Conservation (phyloP, 1,139 yeast species). For the Candida sanyaensis region DNA sequence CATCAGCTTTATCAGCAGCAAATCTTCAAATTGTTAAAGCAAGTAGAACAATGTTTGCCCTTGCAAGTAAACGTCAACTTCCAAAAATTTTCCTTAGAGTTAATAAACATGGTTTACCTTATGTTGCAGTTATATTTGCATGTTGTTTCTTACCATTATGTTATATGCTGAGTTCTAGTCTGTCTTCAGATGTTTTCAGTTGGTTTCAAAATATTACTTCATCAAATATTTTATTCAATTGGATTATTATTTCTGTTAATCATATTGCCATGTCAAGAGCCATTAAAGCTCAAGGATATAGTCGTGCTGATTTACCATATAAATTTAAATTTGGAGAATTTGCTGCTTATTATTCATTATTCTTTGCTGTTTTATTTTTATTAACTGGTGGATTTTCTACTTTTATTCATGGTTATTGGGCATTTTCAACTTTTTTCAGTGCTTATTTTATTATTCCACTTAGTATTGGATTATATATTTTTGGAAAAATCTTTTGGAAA, state of each 20-base stretch:
- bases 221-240: constrained; percentile 24
- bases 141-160: constrained; percentile 27
- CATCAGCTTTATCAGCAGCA: constrained; percentile 57
- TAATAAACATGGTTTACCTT: constrained; percentile 24
- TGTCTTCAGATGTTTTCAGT: constrained; percentile 26
- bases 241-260: constrained; percentile 30
- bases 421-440: constrained; percentile 34
- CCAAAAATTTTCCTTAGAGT: constrained; percentile 46
- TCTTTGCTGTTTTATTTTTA: constrained; percentile 31
- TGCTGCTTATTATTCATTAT: constrained; percentile 39
- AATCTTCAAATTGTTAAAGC: constrained; percentile 44
- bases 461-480: constrained; percentile 22
- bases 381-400: constrained; percentile 43
- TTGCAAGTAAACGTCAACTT: constrained; percentile 30
- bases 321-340: constrained; percentile 21
- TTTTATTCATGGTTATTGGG: constrained; percentile 39
- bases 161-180: constrained; percentile 24
- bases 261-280: constrained; percentile 35
- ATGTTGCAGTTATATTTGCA: constrained; percentile 28
- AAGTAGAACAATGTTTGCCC: constrained; percentile 50
- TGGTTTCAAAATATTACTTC: constrained; percentile 32
- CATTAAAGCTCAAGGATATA: constrained; percentile 37
- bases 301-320: constrained; percentile 38
- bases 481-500: constrained; percentile 30
- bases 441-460: constrained; percentile 40